phyloP scores from a whole-genome alignment of 2,329 filamentous ascomycete species.

The Fusarium avenaceum region DNA sequence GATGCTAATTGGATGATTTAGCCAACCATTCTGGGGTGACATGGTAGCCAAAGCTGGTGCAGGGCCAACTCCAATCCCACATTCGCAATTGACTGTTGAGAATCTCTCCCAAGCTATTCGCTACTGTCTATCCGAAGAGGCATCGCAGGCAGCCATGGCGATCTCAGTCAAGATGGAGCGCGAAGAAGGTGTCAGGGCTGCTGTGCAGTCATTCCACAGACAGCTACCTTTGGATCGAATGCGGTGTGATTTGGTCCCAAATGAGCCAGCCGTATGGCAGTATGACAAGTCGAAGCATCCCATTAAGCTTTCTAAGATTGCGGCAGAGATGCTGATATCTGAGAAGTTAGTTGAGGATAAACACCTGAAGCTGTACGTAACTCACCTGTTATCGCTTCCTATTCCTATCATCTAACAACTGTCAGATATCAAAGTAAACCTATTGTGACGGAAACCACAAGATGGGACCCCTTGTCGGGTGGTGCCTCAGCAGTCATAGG shows the following conservation, averaged over 20 bases:
- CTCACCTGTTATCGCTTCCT: too few species aligned
- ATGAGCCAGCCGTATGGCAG: not conserved
- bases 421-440: not conserved
- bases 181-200: not conserved
- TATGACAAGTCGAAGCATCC: not conserved
- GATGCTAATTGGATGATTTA: not conserved
- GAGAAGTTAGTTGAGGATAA: not conserved
- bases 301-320: conserved; percentile 2
- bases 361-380: not conserved
- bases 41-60: conserved; percentile 3
- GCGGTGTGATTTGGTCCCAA: not conserved
- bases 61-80: not conserved
- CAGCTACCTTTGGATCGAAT: not conserved
- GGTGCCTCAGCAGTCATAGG: not conserved
- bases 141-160: not conserved
- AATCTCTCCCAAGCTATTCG: not conserved
- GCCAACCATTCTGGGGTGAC: not conserved
- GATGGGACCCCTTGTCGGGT: not conserved
- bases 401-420: not conserved
- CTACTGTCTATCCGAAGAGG: not conserved
- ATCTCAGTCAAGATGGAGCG: not conserved
- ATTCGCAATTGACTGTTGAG: not conserved
- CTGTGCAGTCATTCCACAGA: not conserved
- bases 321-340: not conserved
- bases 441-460: not conserved